These are phyloP conservation scores for Microthyrium microscopicum DNA, from an alignment of 2,329 filamentous ascomycete species.

Conservation along the genomic window DNA sequence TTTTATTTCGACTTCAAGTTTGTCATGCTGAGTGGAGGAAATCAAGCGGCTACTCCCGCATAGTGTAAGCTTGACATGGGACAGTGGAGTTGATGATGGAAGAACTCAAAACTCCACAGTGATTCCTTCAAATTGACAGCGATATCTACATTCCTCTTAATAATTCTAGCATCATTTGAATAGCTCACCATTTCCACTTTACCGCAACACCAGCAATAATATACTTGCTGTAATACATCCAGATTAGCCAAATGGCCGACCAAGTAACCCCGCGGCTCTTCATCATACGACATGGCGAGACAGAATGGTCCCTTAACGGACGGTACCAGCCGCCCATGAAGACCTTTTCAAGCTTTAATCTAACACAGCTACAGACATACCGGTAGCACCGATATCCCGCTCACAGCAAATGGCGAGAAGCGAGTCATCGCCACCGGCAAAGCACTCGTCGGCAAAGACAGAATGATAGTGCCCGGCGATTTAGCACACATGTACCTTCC, in stretches of 20 bases:
- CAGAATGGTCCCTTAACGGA: conserved; percentile 82
- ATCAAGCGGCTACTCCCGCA: too few species aligned
- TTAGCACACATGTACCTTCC: conserved; percentile 57
- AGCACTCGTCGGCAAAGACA: conserved; percentile 68
- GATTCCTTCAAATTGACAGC: too few species aligned
- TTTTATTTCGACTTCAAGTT: too few species aligned
- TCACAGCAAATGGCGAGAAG: conserved; percentile 57
- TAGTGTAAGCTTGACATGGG: too few species aligned
- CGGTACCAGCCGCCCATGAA: conserved; percentile 9
- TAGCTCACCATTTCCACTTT: too few species aligned
- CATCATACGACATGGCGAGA: conserved; percentile 70
- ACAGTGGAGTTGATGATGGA: too few species aligned
- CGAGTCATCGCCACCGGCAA: conserved; percentile 49
- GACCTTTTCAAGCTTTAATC: neutral
- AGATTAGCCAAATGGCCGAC: conserved; percentile 9
- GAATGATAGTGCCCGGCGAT: conserved; percentile 68
- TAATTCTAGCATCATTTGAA: too few species aligned
- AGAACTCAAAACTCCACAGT: too few species aligned
- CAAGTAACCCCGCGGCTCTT: conserved; percentile 33
- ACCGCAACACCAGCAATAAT: too few species aligned
- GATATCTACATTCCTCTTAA: too few species aligned
- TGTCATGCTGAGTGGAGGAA: too few species aligned
- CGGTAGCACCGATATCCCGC: conserved; percentile 66
- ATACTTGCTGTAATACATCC: too few species aligned
- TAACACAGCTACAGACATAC: conserved; percentile 49